A percentile compares a stretch with the other conserved stretches of the same genome.
These are phyloP conservation scores for Thalassiosira profunda DNA, from an alignment of 108 stramenopile genomes.

Conservation along the genomic window DNA sequence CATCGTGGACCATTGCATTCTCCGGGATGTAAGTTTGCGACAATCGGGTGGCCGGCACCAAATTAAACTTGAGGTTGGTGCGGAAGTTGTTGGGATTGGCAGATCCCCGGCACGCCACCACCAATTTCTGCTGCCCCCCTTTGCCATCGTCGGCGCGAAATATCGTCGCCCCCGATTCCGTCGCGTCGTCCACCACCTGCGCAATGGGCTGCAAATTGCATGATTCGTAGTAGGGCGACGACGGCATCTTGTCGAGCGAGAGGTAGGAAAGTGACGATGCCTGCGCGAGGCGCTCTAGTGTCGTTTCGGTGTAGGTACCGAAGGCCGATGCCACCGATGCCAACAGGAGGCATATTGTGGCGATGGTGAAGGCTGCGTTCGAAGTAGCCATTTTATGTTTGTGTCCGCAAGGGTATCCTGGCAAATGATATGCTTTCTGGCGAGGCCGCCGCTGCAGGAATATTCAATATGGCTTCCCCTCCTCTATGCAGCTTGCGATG, in stretches of 20 bases:
- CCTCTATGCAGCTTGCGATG: too few relatives aligned
- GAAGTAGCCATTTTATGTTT: too few relatives aligned
- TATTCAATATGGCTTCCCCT: too few relatives aligned
- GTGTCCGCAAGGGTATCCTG: too few relatives aligned
- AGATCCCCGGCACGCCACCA: conserved; percentile 66
- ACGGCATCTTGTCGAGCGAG: conserved; percentile 50
- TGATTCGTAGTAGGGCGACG: conserved; percentile 50
- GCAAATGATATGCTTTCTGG: too few relatives aligned
- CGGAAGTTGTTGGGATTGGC: conserved; percentile 58
- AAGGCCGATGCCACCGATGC: too few relatives aligned
- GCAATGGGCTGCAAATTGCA: conserved; percentile 41
- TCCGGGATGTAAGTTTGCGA: conserved; percentile 11
- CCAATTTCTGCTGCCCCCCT: conserved; percentile 9
- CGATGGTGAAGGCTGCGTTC: too few relatives aligned
- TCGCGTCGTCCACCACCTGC: conserved; percentile 59
- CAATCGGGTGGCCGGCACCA: conserved; percentile 43
- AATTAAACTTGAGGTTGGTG: conserved; percentile 59
- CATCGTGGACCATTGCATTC: conserved; percentile 48
- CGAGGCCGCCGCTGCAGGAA: too few relatives aligned
- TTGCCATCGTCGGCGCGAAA: conserved; percentile 25
- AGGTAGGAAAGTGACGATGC: conserved; percentile 71
- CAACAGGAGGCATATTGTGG: too few relatives aligned
- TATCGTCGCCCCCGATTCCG: conserved; percentile 64
- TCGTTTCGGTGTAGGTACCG: too few relatives aligned
- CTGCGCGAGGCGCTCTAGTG: conserved; percentile 45